These are phyloP conservation scores for Leptographium wingfieldii DNA, from an alignment of 2,329 filamentous ascomycete species.

Conservation along the genomic window DNA sequence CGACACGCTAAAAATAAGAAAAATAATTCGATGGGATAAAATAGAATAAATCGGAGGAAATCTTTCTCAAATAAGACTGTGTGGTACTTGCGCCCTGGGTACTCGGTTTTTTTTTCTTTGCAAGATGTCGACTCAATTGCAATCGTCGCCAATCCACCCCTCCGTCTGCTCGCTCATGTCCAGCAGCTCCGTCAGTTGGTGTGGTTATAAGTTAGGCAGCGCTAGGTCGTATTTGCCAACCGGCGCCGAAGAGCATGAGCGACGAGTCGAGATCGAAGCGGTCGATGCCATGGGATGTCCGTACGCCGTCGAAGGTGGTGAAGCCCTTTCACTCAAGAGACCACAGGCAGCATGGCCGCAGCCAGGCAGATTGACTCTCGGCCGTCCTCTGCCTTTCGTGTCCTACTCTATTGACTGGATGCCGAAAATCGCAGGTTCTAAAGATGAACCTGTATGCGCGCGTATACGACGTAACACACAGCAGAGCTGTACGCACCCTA, in stretches of 20 bases:
- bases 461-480: not conserved
- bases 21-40: no score
- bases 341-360: not conserved
- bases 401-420: no score
- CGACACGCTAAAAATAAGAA: no score
- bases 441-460: not conserved
- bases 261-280: conserved; percentile 6
- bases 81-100: no score
- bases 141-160: not conserved
- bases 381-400: not conserved
- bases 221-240: conserved; percentile 5
- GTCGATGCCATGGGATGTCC: not conserved
- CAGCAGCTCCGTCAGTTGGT: not conserved
- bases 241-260: conserved; percentile 4
- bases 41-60: no score
- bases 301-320: not conserved
- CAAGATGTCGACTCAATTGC: no score
- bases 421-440: not conserved
- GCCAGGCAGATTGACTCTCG: not conserved
- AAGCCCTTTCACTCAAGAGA: not conserved
- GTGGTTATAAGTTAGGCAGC: not conserved
- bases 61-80: no score
- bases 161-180: not conserved
- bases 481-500: not conserved
- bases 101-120: no score